These are phyloP conservation scores for Coemansia sp. DNA, from an alignment of 192 early-diverging fungal species.

Conservation along the genomic window DNA sequence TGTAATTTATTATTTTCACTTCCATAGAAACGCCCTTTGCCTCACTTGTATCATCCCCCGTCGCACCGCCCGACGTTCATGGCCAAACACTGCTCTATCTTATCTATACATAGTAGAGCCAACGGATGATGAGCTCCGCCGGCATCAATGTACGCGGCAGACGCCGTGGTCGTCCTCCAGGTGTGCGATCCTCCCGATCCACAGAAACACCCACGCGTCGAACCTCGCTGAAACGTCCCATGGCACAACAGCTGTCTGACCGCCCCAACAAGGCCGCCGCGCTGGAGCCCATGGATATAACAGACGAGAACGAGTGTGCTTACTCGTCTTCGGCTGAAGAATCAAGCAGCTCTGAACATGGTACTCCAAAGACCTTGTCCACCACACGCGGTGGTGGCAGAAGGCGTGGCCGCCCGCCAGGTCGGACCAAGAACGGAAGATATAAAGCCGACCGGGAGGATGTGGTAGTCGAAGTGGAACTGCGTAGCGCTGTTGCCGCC, in stretches of 20 bases:
- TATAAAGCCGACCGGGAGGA: background rate
- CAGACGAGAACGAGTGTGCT: constrained; percentile 1
- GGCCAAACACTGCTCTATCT: background rate
- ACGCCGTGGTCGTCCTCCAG: constrained; percentile 48
- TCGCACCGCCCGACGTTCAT: background rate
- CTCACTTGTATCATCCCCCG: background rate
- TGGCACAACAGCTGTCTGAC: background rate
- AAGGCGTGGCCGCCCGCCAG: constrained; percentile 4
- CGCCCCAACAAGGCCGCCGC: constrained; percentile 1
- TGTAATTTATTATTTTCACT: background rate
- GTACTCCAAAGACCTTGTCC: background rate
- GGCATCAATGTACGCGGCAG: constrained; percentile 32
- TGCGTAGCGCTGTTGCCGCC: background rate
- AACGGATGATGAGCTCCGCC: constrained; percentile 9
- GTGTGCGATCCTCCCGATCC: constrained; percentile 5
- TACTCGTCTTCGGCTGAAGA: background rate
- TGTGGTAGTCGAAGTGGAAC: background rate
- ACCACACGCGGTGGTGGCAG: constrained; percentile 1
- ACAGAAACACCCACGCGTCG: background rate
- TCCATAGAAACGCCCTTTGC: background rate
- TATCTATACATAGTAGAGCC: background rate
- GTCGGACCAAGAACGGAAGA: background rate
- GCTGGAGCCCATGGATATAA: background rate
- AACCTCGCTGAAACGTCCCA: background rate
- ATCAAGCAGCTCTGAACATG: too few relatives aligned